These are phyloP conservation scores for Lyophyllum semitale DNA, from an alignment of 768 basidiomycete genomes.

Conservation along the genomic window DNA sequence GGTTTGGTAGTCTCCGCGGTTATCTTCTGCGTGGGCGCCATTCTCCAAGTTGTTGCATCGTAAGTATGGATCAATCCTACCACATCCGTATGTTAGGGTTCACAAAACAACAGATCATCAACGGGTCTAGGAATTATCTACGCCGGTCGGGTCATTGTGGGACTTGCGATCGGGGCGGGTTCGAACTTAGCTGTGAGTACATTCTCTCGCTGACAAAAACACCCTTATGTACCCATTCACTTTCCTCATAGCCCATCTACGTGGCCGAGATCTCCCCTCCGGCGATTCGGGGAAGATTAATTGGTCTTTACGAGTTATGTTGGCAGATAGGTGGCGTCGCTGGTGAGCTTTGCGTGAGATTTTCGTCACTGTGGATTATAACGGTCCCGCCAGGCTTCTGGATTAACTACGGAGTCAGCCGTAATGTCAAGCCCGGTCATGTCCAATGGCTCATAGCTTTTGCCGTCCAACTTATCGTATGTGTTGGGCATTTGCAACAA, in stretches of 20 bases:
- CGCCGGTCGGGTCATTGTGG: conserved; percentile 41
- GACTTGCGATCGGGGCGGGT: conserved; percentile 41
- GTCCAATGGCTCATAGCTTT: conserved; percentile 40
- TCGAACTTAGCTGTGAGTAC: conserved; percentile 32
- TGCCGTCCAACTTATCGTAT: conserved; percentile 38
- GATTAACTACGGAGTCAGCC: conserved; percentile 39
- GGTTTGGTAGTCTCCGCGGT: conserved; percentile 31
- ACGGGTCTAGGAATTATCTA: conserved; percentile 41
- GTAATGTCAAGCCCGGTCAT: conserved; percentile 27
- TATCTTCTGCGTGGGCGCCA: conserved; percentile 43
- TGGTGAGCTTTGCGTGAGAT: conserved; percentile 24
- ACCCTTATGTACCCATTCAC: background rate
- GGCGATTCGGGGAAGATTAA: conserved; percentile 46
- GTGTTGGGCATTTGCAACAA: background rate
- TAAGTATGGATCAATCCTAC: conserved; percentile 12
- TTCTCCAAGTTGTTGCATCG: conserved; percentile 35
- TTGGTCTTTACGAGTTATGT: conserved; percentile 50
- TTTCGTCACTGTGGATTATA: background rate
- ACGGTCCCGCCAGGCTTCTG: conserved; percentile 26
- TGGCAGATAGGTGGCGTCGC: conserved; percentile 50
- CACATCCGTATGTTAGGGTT: background rate
- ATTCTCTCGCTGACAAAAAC: background rate
- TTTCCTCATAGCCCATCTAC: conserved; percentile 34
- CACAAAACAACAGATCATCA: conserved; percentile 16
- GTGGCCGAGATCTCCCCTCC: conserved; percentile 47